These are phyloP conservation scores for Synchytrium microbalum DNA, from an alignment of 371 early-diverging fungal species.

Conservation along the genomic window DNA sequence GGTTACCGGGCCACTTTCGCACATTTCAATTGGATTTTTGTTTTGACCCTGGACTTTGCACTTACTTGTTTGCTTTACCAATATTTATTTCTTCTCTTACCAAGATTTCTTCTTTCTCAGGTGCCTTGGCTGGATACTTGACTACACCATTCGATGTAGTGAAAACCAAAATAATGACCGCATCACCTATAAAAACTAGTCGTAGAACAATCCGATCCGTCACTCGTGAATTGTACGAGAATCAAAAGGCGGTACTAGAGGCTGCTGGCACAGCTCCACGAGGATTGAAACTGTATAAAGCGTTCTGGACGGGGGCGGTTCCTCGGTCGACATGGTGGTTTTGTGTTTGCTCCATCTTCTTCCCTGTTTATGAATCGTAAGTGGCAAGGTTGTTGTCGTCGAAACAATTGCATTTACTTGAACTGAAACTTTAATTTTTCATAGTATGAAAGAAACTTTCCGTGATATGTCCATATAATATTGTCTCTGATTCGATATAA, in stretches of 20 bases:
- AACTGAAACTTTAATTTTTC: not conserved
- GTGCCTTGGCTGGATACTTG: slow-evolving; percentile 73
- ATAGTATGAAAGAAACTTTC: not conserved
- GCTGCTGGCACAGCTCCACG: slow-evolving; percentile 1
- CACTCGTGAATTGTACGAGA: not conserved
- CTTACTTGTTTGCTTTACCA: too few relatives aligned
- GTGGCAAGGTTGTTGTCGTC: not conserved
- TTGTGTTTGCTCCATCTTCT: slow-evolving; percentile 70
- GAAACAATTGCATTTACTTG: not conserved
- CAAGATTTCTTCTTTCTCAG: too few relatives aligned
- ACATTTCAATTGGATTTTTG: too few relatives aligned
- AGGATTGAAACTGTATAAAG: not conserved
- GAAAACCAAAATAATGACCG: slow-evolving; percentile 85
- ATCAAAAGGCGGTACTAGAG: not conserved
- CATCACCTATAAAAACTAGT: slow-evolving; percentile 16
- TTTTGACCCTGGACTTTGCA: too few relatives aligned
- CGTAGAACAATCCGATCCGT: slow-evolving; percentile 10
- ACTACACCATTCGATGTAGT: slow-evolving; percentile 93
- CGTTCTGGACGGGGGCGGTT: slow-evolving; percentile 56
- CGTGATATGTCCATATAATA: not conserved
- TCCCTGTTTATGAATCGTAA: slow-evolving; percentile 60
- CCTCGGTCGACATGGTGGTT: slow-evolving; percentile 68
- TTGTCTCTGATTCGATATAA: too few relatives aligned
- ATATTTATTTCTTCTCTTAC: too few relatives aligned
- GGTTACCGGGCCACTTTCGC: too few relatives aligned